phyloP scores from a whole-genome alignment of 1,139 yeast genomes.

The Saccharomycopsis hybrid region DNA sequence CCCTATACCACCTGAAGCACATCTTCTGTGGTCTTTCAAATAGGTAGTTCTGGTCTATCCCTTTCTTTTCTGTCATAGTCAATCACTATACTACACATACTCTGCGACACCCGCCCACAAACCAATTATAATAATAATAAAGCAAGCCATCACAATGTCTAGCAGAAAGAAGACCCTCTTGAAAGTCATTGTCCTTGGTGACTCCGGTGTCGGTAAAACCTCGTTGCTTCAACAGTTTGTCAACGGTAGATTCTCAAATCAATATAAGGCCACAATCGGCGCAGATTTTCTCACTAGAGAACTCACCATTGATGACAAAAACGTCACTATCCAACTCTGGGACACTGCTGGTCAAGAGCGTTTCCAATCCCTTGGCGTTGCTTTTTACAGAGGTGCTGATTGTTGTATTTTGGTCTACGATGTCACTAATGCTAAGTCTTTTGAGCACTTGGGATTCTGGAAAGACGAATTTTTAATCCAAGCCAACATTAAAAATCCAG shows the following conservation, averaged over 20 bases:
- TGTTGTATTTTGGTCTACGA: constrained; percentile 96
- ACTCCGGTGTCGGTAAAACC: constrained; percentile 97
- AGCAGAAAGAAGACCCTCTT: constrained; percentile 82
- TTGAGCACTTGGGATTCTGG: constrained; percentile 88
- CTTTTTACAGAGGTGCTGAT: constrained; percentile 96
- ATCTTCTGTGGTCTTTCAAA: too few species aligned
- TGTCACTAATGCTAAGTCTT: constrained; percentile 87
- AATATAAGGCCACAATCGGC: constrained; percentile 96
- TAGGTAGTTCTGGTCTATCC: too few species aligned
- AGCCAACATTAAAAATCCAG: constrained; percentile 89
- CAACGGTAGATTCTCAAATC: constrained; percentile 89
- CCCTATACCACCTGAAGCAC: too few species aligned
- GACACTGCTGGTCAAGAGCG: constrained; percentile 99
- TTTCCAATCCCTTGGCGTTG: constrained; percentile 94
- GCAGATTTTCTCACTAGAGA: constrained; percentile 96
- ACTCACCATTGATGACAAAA: constrained; percentile 72
- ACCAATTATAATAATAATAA: too few species aligned
- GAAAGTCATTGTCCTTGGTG: constrained; percentile 92
- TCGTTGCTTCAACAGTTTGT: constrained; percentile 95
- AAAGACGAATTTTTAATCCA: constrained; percentile 92
- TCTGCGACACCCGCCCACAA: too few species aligned
- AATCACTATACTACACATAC: too few species aligned
- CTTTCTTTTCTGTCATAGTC: too few species aligned
- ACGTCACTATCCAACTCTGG: constrained; percentile 88
- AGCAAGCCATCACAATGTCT: constrained; percentile 40